Percentiles rank a stretch among this genome's conserved stretches.
Evolutionary conservation across 257 asterid genomes (phyloP).

Genomic region (Solanum gracilifrons): DNA sequence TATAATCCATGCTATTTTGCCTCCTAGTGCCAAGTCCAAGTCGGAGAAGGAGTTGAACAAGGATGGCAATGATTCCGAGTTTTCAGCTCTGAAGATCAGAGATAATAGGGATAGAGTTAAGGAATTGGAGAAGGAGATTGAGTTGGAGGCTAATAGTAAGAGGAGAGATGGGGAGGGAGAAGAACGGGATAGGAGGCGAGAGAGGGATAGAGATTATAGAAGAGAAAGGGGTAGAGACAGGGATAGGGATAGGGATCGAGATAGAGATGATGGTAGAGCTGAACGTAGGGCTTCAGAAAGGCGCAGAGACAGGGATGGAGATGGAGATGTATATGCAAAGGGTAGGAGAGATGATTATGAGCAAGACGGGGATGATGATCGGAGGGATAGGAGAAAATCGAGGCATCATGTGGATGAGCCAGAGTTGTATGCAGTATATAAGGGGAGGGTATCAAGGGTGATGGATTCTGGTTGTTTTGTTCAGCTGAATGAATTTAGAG

Average conservation of each 20-base stretch:
- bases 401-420: conserved; percentile 32
- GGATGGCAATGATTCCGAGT: conserved; percentile 29
- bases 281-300: conserved; percentile 18
- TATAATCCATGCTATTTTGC: conserved; percentile 76
- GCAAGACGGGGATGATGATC: conserved; percentile 34
- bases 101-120: conserved; percentile 66
- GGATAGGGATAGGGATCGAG: conserved; percentile 18
- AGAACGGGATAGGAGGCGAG: background rate
- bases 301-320: background rate
- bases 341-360: conserved; percentile 6
- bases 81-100: conserved; percentile 50
- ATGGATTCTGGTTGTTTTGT: conserved; percentile 96
- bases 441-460: conserved; percentile 83
- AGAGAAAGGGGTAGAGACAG: conserved; percentile 21
- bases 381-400: conserved; percentile 32
- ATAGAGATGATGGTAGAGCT: conserved; percentile 9
- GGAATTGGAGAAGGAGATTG: conserved; percentile 81
- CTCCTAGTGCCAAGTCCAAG: conserved; percentile 39
- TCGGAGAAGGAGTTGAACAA: conserved; percentile 16
- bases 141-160: conserved; percentile 38
- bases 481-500: conserved; percentile 57
- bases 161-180: conserved; percentile 26
- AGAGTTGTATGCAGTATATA: conserved; percentile 57
- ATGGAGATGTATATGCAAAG: background rate
- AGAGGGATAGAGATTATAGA: background rate